A percentile compares a stretch with the other conserved stretches of the same genome.
These are phyloP conservation scores for Pythium phragmitis DNA, from an alignment of 352 stramenopile species.

Conservation along the genomic window DNA sequence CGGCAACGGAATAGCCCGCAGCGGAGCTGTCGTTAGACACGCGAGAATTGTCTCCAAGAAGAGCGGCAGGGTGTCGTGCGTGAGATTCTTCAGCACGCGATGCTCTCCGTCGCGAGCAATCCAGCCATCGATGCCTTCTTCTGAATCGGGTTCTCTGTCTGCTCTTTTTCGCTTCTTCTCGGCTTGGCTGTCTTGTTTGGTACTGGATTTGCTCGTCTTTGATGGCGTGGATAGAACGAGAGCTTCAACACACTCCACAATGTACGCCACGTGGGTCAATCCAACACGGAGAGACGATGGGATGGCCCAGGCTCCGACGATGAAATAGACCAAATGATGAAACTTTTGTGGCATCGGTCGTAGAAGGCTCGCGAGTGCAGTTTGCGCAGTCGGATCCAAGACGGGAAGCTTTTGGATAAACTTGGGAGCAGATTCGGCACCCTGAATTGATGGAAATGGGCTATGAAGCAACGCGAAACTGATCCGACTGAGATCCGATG, in stretches of 20 bases:
- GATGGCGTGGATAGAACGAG: slow-evolving; percentile 2
- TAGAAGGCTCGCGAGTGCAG: slow-evolving; percentile 4
- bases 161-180: neutral
- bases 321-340: slow-evolving; percentile 48
- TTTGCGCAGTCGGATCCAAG: slow-evolving; percentile 1
- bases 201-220: neutral
- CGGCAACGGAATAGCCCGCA: slow-evolving; percentile 25
- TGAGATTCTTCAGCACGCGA: slow-evolving; percentile 61
- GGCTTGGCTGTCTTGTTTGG: neutral
- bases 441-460: slow-evolving; percentile 35
- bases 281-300: slow-evolving; percentile 30
- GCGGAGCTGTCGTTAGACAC: slow-evolving; percentile 49
- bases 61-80: slow-evolving; percentile 54
- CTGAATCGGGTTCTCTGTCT: slow-evolving; percentile 33
- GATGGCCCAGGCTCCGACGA: slow-evolving; percentile 60
- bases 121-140: slow-evolving; percentile 31
- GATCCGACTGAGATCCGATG: slow-evolving; percentile 42
- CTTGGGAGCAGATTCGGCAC: slow-evolving; percentile 12
- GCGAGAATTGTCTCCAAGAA: slow-evolving; percentile 59
- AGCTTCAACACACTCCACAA: slow-evolving; percentile 27
- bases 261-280: slow-evolving; percentile 38
- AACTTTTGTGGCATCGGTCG: slow-evolving; percentile 10
- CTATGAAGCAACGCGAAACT: slow-evolving; percentile 61
- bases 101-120: slow-evolving; percentile 52
- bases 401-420: slow-evolving; percentile 1